phyloP scores from a whole-genome alignment of 106 monocot species.

The Triglochin maritima region DNA sequence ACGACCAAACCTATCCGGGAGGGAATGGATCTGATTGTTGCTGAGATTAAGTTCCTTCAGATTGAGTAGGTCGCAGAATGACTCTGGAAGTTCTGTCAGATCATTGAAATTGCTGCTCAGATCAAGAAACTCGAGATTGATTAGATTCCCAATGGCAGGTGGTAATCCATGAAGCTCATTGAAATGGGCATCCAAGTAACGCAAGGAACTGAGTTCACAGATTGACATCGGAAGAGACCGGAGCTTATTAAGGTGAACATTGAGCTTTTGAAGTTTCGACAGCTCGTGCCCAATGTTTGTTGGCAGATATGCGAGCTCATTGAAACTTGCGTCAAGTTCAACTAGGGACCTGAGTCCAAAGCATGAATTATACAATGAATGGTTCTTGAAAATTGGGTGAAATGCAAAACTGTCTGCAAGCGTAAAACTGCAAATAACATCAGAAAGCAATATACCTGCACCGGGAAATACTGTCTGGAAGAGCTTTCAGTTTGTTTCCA shows the following conservation, averaged over 20 bases:
- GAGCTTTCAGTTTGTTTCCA: slow-evolving; percentile 71
- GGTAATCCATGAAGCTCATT: slow-evolving; percentile 79
- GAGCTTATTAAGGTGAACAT: slow-evolving; percentile 66
- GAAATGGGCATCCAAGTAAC: slow-evolving; percentile 73
- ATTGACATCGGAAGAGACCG: slow-evolving; percentile 81
- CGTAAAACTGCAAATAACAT: neutral
- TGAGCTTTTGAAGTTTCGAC: slow-evolving; percentile 54
- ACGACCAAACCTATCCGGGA: slow-evolving; percentile 65
- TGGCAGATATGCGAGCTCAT: slow-evolving; percentile 63
- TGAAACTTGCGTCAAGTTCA: slow-evolving; percentile 88
- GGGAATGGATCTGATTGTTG: slow-evolving; percentile 83
- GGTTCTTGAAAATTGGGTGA: too few relatives aligned
- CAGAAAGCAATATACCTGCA: slow-evolving; percentile 48
- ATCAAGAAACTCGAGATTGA: slow-evolving; percentile 59
- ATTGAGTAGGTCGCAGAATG: slow-evolving; percentile 60
- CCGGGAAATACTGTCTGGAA: slow-evolving; percentile 80
- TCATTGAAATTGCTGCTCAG: slow-evolving; percentile 88
- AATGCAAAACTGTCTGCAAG: neutral
- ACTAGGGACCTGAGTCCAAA: slow-evolving; percentile 50
- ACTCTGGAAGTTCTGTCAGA: slow-evolving; percentile 51
- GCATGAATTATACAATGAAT: neutral
- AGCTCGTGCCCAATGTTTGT: slow-evolving; percentile 81
- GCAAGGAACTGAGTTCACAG: slow-evolving; percentile 59
- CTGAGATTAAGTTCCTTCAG: slow-evolving; percentile 78
- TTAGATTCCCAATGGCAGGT: slow-evolving; percentile 51